A percentile compares a stretch with the other conserved stretches of the same genome.
Evolutionary conservation across 352 stramenopile genomes (phyloP).

Genomic region (Globisporangium takayamanum): DNA sequence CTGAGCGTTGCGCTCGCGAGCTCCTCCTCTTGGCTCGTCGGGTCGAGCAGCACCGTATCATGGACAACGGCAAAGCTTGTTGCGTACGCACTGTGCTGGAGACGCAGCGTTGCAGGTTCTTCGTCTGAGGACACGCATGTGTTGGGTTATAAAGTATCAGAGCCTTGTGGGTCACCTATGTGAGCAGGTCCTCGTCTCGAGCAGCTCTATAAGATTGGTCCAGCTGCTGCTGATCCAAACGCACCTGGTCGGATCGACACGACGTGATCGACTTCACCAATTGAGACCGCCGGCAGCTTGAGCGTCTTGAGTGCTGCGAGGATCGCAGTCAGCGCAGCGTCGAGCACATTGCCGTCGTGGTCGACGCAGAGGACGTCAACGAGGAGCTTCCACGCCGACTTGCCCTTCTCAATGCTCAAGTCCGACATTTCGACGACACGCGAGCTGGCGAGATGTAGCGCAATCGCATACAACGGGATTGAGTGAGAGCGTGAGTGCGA

Average conservation of each 20-base stretch:
- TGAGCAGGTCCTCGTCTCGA: not conserved
- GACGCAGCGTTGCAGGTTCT: slow-evolving; percentile 33
- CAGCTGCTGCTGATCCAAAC: not conserved
- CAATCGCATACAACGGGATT: not conserved
- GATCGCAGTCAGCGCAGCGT: slow-evolving; percentile 59
- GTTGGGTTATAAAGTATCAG: not conserved
- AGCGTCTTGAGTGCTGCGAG: slow-evolving; percentile 67
- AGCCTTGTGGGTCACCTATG: not conserved
- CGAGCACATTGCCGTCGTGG: slow-evolving; percentile 77
- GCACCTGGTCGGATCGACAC: slow-evolving; percentile 60
- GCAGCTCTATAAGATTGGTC: too few relatives aligned
- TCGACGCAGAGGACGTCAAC: slow-evolving; percentile 78
- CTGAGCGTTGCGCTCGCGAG: slow-evolving; percentile 48
- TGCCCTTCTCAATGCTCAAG: slow-evolving; percentile 62
- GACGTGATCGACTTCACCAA: slow-evolving; percentile 63
- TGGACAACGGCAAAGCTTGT: slow-evolving; percentile 67
- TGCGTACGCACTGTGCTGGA: slow-evolving; percentile 55
- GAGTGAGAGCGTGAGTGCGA: not conserved
- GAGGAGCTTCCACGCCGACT: slow-evolving; percentile 77
- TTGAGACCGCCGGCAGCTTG: slow-evolving; percentile 47
- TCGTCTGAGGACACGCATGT: slow-evolving; percentile 26
- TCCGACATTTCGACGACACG: slow-evolving; percentile 78
- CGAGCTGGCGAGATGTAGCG: slow-evolving; percentile 25
- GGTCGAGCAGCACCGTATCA: slow-evolving; percentile 54
- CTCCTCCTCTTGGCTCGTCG: slow-evolving; percentile 67